phyloP scores from a whole-genome alignment of 257 asterid species.

The Eustoma russellianum region DNA sequence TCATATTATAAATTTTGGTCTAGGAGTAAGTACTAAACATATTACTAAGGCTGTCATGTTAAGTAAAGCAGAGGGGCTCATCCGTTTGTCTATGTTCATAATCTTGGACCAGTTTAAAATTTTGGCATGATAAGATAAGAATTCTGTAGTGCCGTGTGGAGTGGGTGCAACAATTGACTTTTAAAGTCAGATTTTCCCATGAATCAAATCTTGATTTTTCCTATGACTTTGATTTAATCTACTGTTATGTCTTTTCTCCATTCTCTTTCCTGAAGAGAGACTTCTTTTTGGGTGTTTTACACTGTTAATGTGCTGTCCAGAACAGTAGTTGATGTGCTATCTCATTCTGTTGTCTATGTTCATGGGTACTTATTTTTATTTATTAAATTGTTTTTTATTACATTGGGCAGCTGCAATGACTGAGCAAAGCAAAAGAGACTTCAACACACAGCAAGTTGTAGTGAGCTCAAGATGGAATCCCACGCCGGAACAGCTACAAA shows the following conservation, averaged over 20 bases:
- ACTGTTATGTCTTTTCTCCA: neutral
- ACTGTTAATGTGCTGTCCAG: neutral
- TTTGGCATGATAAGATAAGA: too few relatives aligned
- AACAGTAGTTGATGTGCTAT: neutral
- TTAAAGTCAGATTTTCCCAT: too few relatives aligned
- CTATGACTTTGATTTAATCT: neutral
- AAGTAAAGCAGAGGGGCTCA: too few relatives aligned
- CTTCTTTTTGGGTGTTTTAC: neutral
- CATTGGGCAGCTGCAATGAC: slow-evolving; percentile 34
- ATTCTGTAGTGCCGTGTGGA: too few relatives aligned
- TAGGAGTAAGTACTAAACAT: too few relatives aligned
- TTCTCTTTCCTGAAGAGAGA: neutral
- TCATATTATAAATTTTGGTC: too few relatives aligned
- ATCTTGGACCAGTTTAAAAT: too few relatives aligned
- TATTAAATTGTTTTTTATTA: neutral
- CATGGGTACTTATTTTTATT: neutral
- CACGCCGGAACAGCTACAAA: slow-evolving; percentile 82
- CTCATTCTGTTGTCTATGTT: slow-evolving; percentile 4
- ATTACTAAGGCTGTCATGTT: too few relatives aligned
- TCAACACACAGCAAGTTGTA: slow-evolving; percentile 57
- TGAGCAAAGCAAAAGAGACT: slow-evolving; percentile 61
- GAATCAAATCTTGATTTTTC: neutral
- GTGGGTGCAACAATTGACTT: too few relatives aligned
- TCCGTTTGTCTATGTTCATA: too few relatives aligned
- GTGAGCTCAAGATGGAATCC: slow-evolving; percentile 97